phyloP scores from a whole-genome alignment of 2,329 filamentous ascomycete species.

The Neopestalotiopsis sp. region DNA sequence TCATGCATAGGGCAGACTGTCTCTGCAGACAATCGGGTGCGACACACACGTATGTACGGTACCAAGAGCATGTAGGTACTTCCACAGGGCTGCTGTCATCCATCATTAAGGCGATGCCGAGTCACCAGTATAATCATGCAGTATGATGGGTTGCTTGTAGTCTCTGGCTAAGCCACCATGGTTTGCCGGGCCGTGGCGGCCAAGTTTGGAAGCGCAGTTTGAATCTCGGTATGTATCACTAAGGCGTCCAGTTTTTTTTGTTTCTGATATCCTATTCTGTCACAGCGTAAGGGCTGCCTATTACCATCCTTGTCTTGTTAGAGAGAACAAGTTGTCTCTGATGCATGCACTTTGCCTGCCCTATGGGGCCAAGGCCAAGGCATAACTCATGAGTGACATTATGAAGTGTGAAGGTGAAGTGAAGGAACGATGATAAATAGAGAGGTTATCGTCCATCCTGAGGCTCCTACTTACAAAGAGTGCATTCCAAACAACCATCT shows the following conservation, averaged over 20 bases:
- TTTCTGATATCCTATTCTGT: conserved; percentile 3
- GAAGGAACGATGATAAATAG: not conserved
- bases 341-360: conserved; percentile 1
- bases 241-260: not conserved
- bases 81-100: not conserved
- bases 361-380: not conserved
- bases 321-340: not conserved
- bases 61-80: not conserved
- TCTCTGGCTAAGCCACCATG: not conserved
- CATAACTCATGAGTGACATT: not conserved
- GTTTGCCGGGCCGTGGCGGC: not conserved
- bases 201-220: not conserved
- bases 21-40: not conserved
- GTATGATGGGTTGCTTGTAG: not conserved
- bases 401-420: not conserved
- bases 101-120: not conserved
- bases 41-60: not conserved
- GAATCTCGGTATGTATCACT: not conserved
- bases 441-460: not conserved
- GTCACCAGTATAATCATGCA: not conserved
- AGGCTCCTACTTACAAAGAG: not conserved
- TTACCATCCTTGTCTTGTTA: not conserved
- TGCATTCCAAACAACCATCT: not conserved
- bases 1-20: not conserved
- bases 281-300: not conserved